phyloP scores from a whole-genome alignment of 768 basidiomycete species.

The Tylopilus vinaceipallidus region DNA sequence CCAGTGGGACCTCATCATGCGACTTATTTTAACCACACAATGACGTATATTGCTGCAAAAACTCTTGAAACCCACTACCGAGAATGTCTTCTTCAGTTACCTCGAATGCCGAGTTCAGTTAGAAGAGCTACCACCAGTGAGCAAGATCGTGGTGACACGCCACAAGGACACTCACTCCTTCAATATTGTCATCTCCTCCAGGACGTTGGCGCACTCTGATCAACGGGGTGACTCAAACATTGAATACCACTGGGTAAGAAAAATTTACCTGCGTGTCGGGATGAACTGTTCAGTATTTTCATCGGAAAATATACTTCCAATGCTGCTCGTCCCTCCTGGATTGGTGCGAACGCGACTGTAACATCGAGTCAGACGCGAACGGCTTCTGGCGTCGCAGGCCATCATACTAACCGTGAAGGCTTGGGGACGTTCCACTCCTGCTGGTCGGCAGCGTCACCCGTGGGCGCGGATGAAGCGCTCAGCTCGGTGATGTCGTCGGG shows the following conservation, averaged over 20 bases:
- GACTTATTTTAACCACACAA: background rate
- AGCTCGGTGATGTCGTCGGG: background rate
- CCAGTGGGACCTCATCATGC: too few species aligned
- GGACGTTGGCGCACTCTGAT: conserved; percentile 64
- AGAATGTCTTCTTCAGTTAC: background rate
- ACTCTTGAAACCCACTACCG: background rate
- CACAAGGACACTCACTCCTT: conserved; percentile 30
- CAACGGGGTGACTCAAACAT: background rate
- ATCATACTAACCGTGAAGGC: conserved; percentile 47
- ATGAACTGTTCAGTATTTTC: conserved; percentile 49
- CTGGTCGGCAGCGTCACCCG: background rate
- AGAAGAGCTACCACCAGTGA: conserved; percentile 30
- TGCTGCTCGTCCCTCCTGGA: conserved; percentile 30
- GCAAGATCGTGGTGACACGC: background rate
- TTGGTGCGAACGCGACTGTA: conserved; percentile 33
- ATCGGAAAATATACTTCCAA: conserved; percentile 46
- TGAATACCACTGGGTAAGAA: background rate
- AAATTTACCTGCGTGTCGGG: conserved; percentile 62
- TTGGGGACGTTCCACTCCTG: conserved; percentile 27
- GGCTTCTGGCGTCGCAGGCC: too few species aligned
- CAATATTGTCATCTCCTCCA: conserved; percentile 63
- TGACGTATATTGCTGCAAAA: background rate
- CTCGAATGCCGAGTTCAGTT: background rate
- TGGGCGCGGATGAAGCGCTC: background rate
- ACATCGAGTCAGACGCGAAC: conserved; percentile 9